Base-by-base conservation (phyloP, 2,329 filamentous ascomycete genomes). In the Didymella glomerata region DNA sequence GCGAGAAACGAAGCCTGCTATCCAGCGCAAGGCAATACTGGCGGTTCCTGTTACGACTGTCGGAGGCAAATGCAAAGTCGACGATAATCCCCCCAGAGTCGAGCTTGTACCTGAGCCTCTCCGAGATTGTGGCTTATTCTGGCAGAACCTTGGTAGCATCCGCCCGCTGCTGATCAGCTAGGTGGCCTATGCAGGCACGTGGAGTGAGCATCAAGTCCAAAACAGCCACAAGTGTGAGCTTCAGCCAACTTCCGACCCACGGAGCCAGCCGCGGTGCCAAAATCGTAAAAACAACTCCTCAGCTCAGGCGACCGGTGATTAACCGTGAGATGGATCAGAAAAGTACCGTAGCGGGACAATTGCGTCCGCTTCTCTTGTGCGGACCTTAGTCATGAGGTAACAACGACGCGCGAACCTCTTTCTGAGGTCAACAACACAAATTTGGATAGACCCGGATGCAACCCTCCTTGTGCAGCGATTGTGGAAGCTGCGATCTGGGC, bases 101-200 rank as follows among this genome's bases (percentile, higher is more conserved):
- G 18, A 40, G 25, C 46, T 49, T 54, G 46, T 51, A 41, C 47
- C 51, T 54, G 50, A 47, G 22, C 27, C 13, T 45, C 40, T 41
- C 41, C 25, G 25, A 24, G 10, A 38, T 44, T 18, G 18, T 41
- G 14, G 32, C 41, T 30, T 30, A n/a, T n/a, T 50, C 41, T 53
- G 45, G 25, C 40, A 50, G 40, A 32, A 38, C 30, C 42, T n/a
- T 47, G 40, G 28, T 27, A 54, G 51, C 38, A 42, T 47, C n/a
- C 32, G 46, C 46, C 56, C 47, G 56, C 38, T 50, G 41, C 16
- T 51, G 32, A 32, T 30, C 24, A 36, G 44, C 30, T 34, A n/a
- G 45, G 25, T 47, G 56, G 38, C 27, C 46, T 45, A 47, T 59
- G 56, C 56, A 59, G 41, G 32, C 54, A 51, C 50, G 34, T 54